These are phyloP conservation scores for Tulasnella sp. DNA, from an alignment of 768 basidiomycete genomes.

Conservation along the genomic window DNA sequence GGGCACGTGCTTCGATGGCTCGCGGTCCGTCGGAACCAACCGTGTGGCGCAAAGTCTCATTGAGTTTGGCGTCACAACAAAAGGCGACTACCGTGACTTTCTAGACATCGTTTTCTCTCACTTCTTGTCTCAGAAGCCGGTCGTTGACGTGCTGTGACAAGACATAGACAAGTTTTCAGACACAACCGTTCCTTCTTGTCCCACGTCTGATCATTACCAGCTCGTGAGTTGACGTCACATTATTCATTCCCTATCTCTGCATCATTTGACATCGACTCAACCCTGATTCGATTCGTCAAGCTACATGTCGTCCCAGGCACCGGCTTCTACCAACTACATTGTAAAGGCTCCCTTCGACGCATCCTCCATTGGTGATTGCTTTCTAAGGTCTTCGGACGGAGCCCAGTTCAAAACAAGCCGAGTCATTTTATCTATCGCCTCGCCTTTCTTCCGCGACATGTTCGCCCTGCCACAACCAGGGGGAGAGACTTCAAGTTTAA, in stretches of 20 bases:
- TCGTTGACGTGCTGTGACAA: no score
- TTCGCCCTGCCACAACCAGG: conserved; percentile 25
- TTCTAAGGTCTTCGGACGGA: conserved; percentile 44
- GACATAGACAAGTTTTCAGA: no score
- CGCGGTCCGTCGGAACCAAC: no score
- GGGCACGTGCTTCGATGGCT: no score
- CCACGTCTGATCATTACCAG: no score
- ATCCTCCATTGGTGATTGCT: conserved; percentile 58
- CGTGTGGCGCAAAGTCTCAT: no score
- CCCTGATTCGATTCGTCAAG: not conserved
- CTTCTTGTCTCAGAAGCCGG: no score
- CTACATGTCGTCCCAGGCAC: not conserved
- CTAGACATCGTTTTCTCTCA: no score
- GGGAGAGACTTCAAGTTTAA: not conserved
- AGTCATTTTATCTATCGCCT: not conserved
- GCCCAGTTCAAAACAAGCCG: conserved; percentile 24
- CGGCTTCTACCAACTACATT: not conserved
- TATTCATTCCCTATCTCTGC: no score
- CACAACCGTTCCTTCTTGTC: not conserved
- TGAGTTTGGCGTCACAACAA: no score
- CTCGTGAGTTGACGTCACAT: no score
- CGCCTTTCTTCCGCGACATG: conserved; percentile 34
- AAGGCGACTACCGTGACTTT: no score
- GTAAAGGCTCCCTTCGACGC: conserved; percentile 37
- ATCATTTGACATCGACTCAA: not conserved